Percentiles rank a stretch among this genome's conserved stretches.
Evolutionary conservation across 2,329 filamentous ascomycete species (phyloP).

Genomic region (Diaporthe australafricana): DNA sequence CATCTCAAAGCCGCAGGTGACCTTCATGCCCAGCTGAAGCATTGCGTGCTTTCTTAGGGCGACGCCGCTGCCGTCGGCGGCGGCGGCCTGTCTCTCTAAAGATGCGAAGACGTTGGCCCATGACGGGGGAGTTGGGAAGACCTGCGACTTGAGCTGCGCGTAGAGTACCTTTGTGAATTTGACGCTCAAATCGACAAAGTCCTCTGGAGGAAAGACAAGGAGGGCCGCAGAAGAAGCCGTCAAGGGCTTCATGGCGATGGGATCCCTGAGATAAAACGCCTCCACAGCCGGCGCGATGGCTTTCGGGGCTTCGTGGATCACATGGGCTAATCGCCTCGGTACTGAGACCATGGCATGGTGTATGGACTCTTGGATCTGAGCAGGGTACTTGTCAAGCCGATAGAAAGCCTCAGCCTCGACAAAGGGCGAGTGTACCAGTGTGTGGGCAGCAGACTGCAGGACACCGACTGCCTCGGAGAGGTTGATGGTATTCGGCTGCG

Average conservation of each 20-base stretch:
- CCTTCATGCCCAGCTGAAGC: conserved; percentile 86
- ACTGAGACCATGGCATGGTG: conserved; percentile 81
- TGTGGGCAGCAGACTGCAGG: conserved; percentile 66
- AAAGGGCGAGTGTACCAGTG: conserved; percentile 76
- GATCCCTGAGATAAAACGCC: conserved; percentile 91
- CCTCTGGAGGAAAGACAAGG: conserved; percentile 77
- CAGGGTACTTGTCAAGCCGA: conserved; percentile 84
- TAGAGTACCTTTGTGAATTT: conserved; percentile 91
- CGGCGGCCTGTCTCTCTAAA: conserved; percentile 34
- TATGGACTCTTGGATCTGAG: conserved; percentile 77
- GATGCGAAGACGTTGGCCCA: conserved; percentile 56
- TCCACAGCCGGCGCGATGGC: conserved; percentile 88
- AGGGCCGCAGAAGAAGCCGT: conserved; percentile 59
- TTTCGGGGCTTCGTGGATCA: conserved; percentile 80
- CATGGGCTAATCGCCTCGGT: conserved; percentile 83
- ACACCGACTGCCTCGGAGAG: conserved; percentile 73
- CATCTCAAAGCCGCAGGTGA: conserved; percentile 93
- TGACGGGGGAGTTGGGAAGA: conserved; percentile 74
- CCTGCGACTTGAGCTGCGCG: conserved; percentile 89
- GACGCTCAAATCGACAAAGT: conserved; percentile 83
- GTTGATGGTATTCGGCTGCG: conserved; percentile 61
- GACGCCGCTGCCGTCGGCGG: conserved; percentile 22
- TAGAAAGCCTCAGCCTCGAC: conserved; percentile 94
- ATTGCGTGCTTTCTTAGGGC: conserved; percentile 49
- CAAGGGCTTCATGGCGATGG: conserved; percentile 78